Conservation (phyloP, 1,284 basidiomycete genomes). For the Pascua sp. region DNA sequence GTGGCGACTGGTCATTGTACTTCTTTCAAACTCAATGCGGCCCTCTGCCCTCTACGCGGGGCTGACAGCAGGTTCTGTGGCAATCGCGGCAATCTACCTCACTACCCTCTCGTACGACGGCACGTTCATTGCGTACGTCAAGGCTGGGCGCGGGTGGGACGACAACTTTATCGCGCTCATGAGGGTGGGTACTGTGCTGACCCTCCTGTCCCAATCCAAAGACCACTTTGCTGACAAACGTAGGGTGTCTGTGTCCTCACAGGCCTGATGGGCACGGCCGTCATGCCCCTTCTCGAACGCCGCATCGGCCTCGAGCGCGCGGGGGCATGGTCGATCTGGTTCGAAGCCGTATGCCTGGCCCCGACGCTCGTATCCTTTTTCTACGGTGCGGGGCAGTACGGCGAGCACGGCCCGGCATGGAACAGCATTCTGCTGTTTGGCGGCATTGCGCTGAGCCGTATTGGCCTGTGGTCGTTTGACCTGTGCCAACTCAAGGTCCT, state of each 20-base stretch:
- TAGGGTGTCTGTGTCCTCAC: slow-evolving; percentile 50
- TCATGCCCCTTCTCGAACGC: slow-evolving; percentile 51
- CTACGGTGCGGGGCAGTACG: slow-evolving; percentile 29
- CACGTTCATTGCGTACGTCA: slow-evolving; percentile 43
- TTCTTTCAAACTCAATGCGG: background rate
- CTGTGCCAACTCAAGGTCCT: slow-evolving; percentile 47
- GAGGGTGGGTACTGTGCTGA: slow-evolving; percentile 29
- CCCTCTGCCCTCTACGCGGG: too few species aligned
- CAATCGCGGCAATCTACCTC: slow-evolving; percentile 51
- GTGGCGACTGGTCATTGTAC: too few species aligned
- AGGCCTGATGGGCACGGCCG: slow-evolving; percentile 51
- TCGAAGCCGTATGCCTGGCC: slow-evolving; percentile 42
- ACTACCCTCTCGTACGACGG: slow-evolving; percentile 52
- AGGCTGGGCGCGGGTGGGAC: slow-evolving; percentile 35
- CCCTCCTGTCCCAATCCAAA: background rate
- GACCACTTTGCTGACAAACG: background rate
- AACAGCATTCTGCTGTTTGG: slow-evolving; percentile 35
- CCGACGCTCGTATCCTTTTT: slow-evolving; percentile 39
- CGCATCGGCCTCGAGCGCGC: slow-evolving; percentile 51
- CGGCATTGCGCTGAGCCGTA: slow-evolving; percentile 40
- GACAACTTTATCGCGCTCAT: slow-evolving; percentile 52
- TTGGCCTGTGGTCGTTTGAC: slow-evolving; percentile 54
- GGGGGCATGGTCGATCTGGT: slow-evolving; percentile 52
- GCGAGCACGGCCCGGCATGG: slow-evolving; percentile 34
- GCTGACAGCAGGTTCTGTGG: slow-evolving; percentile 33